phyloP scores from a whole-genome alignment of 179 eudicot genomes.

The Heliamphora pulchella region DNA sequence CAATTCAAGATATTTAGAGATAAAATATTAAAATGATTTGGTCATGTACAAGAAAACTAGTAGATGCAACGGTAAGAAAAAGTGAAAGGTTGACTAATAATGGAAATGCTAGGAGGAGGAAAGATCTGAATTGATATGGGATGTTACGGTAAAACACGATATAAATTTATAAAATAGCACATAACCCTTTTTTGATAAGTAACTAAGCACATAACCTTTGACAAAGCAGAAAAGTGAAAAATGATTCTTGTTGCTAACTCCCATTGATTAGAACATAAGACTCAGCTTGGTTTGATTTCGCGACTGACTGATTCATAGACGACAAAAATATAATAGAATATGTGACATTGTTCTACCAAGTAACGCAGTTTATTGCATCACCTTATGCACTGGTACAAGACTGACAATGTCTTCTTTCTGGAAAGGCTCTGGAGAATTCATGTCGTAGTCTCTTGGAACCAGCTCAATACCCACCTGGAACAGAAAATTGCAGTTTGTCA shows the following conservation, averaged over 20 bases:
- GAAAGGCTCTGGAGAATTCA: conserved; percentile 83
- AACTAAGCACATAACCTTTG: too few species aligned
- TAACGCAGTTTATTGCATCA: conserved; percentile 28
- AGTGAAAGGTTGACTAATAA: not conserved
- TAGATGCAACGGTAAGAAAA: not conserved
- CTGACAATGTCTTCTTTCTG: conserved; percentile 69
- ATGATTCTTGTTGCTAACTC: not conserved
- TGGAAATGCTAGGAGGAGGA: conserved; percentile 2
- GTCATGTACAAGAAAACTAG: not conserved
- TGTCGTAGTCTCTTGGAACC: conserved; percentile 91
- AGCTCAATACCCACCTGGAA: conserved; percentile 92
- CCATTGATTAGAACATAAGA: not conserved
- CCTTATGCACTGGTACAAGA: conserved; percentile 95
- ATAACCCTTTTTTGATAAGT: too few species aligned
- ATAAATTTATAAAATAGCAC: not conserved
- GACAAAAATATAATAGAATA: not conserved
- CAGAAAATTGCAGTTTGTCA: conserved; percentile 12
- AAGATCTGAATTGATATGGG: not conserved
- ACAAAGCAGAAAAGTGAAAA: too few species aligned
- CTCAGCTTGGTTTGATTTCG: not conserved
- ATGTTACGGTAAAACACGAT: not conserved
- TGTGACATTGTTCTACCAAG: not conserved
- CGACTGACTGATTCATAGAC: not conserved
- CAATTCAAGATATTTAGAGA: not conserved
- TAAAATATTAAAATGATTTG: not conserved